Evolutionary conservation across 2,329 filamentous ascomycete species (phyloP), one percentile per base, ranked within the genome.

Genomic region (Microcyclospora pomicola): DNA sequence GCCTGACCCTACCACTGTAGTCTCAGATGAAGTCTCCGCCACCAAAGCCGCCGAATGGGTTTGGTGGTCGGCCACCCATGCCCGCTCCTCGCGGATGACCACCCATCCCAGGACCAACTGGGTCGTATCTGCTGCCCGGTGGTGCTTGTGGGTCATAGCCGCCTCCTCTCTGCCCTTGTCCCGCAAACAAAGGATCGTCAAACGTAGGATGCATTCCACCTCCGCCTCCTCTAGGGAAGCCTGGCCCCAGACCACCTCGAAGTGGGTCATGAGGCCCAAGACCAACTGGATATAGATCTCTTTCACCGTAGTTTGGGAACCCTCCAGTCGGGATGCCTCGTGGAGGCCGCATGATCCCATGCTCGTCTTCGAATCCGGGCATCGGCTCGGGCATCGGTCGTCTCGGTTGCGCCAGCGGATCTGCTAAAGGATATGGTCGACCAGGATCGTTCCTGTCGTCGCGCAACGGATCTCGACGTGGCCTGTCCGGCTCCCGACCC

Each of bases 151-250:
- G 77, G 53, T 87, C 73, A 52, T 72, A 80, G 0, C 65, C 67
- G 11, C 61, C 59, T 11, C 62, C 60, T 12, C 57, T 66, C 28
- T 61, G 60, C 2, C 67, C 64, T 1, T 65, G 60, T 1, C 66
- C 69, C 6, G 71, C 71, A 55, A 94, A 94, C 34, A 95, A 61
- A 6, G 84, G 85, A 54, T 96, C 87, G 50, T 94, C 85, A 56
- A 94, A 91, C 0, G 87, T 93, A 1, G 91, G 91, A 60, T 95
- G 83, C 91, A 98, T 98, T 1, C 91, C 91, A 10, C 80, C 77
- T 9, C 72, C 72, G 14, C 77, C 72, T 11, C 75, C 73, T 1
- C 48, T 44, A 6, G 36, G 66, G 5, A 76, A 59, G 0, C 74
- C 71, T 32, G 61, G 62, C n/a, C 73, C 64, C 34, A 70, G 67